Evolutionary conservation across 345 rosid species (phyloP).

Genomic region (Bruguiera gymnorhiza): DNA sequence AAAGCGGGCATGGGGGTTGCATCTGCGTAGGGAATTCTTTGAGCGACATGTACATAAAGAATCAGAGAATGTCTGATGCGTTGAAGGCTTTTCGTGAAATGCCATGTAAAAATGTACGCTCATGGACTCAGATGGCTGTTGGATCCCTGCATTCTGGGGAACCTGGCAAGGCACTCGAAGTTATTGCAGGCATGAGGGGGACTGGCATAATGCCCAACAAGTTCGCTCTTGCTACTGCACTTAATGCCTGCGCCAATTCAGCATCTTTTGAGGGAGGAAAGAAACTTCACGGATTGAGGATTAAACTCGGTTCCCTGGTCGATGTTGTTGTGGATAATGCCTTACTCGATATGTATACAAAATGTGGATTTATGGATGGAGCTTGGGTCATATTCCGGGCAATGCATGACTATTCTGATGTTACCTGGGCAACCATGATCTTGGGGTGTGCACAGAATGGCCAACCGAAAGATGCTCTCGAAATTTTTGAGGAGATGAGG

Average conservation of each 20-base stretch:
- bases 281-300: conserved; percentile 45
- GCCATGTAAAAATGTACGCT: conserved; percentile 35
- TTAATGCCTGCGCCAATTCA: conserved; percentile 50
- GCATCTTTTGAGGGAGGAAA: conserved; percentile 44
- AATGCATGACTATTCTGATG: conserved; percentile 32
- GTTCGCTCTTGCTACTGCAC: conserved; percentile 46
- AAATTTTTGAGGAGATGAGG: conserved; percentile 44
- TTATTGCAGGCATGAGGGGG: conserved; percentile 40
- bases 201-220: conserved; percentile 45
- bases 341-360: conserved; percentile 51
- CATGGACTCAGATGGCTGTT: conserved; percentile 54
- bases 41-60: conserved; percentile 46
- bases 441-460: conserved; percentile 58
- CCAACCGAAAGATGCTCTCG: conserved; percentile 41
- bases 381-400: conserved; percentile 38
- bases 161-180: conserved; percentile 39
- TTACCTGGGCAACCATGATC: conserved; percentile 57
- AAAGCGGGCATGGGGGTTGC: conserved; percentile 45
- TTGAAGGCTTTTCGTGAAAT: conserved; percentile 39
- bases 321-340: conserved; percentile 55
- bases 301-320: conserved; percentile 42
- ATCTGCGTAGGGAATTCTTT: conserved; percentile 48
- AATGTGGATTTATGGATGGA: conserved; percentile 48
- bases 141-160: conserved; percentile 44
- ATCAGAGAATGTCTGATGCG: conserved; percentile 34